Conservation (phyloP, 495 filamentous ascomycete genomes). For the Aspergillus hancockii region DNA sequence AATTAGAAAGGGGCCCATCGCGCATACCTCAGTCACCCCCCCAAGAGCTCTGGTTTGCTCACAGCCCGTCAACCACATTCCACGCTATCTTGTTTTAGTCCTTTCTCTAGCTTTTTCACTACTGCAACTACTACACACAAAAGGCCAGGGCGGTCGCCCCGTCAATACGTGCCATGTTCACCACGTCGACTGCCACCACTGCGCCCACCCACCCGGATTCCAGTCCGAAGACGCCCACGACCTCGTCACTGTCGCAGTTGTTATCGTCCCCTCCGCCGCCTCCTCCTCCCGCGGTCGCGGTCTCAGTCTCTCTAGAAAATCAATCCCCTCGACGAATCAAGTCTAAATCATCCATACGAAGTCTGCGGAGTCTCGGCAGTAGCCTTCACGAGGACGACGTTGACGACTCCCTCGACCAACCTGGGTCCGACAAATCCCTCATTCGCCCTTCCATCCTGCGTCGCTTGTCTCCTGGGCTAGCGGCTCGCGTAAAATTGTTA, state of each 20-base stretch:
- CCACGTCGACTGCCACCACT: slow-evolving; percentile 32
- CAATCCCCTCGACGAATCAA: slow-evolving; percentile 39
- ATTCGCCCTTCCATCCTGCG: slow-evolving; percentile 42
- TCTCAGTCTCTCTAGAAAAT: slow-evolving; percentile 37
- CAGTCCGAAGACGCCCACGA: slow-evolving; percentile 30
- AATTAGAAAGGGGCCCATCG: not conserved
- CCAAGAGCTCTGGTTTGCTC: not conserved
- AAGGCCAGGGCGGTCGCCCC: slow-evolving; percentile 22
- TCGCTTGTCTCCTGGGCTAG: slow-evolving; percentile 66
- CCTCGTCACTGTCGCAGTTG: slow-evolving; percentile 23
- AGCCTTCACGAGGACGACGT: slow-evolving; percentile 37
- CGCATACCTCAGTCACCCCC: not conserved
- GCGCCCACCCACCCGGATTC: slow-evolving; percentile 32
- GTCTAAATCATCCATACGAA: slow-evolving; percentile 47
- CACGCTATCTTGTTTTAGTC: not conserved
- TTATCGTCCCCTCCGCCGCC: slow-evolving; percentile 24
- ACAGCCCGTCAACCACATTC: slow-evolving; percentile 21
- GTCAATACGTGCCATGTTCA: slow-evolving; percentile 44
- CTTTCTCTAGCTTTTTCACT: slow-evolving; percentile 12
- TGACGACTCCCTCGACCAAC: slow-evolving; percentile 18
- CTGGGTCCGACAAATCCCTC: slow-evolving; percentile 30
- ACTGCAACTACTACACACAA: not conserved
- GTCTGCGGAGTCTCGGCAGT: slow-evolving; percentile 42
- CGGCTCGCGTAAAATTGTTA: slow-evolving; percentile 73
- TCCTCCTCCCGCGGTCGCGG: slow-evolving; percentile 31